phyloP scores from a whole-genome alignment of 352 stramenopile genomes.

The Pythium plurisporium region DNA sequence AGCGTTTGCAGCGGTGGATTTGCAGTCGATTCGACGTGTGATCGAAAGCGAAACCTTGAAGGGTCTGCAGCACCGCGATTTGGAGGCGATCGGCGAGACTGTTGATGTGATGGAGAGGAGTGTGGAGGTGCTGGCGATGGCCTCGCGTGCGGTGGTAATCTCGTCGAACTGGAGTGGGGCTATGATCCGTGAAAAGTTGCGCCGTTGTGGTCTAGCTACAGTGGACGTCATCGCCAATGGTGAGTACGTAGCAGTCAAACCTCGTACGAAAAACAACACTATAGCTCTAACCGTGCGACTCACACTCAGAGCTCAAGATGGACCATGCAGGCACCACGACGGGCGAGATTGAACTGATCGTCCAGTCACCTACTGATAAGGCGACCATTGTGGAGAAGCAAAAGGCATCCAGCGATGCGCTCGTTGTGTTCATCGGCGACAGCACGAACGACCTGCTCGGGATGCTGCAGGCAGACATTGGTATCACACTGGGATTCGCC shows the following conservation, averaged over 20 bases:
- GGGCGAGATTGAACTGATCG: constrained; percentile 40
- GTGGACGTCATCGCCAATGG: constrained; percentile 51
- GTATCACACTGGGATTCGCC: constrained; percentile 31
- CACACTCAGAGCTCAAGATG: constrained; percentile 57
- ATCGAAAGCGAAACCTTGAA: constrained; percentile 24
- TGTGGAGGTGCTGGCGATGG: constrained; percentile 25
- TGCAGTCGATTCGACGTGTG: constrained; percentile 48
- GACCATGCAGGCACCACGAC: constrained; percentile 38
- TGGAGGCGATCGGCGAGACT: constrained; percentile 1
- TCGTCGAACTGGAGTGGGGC: constrained; percentile 62
- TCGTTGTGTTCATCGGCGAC: constrained; percentile 57
- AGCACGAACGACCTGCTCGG: constrained; percentile 63
- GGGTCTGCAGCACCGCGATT: constrained; percentile 27
- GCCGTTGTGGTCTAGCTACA: neutral
- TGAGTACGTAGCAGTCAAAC: constrained; percentile 18
- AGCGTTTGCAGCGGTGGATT: constrained; percentile 37
- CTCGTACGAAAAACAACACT: no score
- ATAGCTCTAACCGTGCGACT: no score
- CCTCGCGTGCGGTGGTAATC: constrained; percentile 32
- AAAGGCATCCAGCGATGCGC: neutral
- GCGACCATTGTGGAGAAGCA: constrained; percentile 23
- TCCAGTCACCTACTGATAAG: constrained; percentile 64
- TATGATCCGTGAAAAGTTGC: constrained; percentile 37
- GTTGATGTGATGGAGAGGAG: constrained; percentile 33
- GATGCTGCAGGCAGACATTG: constrained; percentile 58